A percentile compares a stretch with the other conserved stretches of the same genome.
These are phyloP conservation scores for Xylaria sp. DNA, from an alignment of 2,329 filamentous ascomycete genomes.

Conservation along the genomic window DNA sequence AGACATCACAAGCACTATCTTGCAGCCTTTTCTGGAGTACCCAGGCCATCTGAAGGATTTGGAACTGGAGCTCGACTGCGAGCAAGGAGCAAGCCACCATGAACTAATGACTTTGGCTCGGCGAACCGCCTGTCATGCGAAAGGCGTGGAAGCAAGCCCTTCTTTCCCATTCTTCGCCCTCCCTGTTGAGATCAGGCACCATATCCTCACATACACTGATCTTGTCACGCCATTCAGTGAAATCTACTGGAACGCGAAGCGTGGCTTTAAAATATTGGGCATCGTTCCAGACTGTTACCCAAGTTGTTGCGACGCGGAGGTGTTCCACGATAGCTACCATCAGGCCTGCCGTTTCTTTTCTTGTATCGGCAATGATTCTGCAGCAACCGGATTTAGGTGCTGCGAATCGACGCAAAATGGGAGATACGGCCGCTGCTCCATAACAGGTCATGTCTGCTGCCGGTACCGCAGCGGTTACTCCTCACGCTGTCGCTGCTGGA, in stretches of 20 bases:
- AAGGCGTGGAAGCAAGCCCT: background rate
- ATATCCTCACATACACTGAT: slow-evolving; percentile 3
- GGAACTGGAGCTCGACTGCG: background rate
- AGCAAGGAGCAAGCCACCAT: background rate
- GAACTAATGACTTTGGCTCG: slow-evolving; percentile 1
- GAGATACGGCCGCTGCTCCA: background rate
- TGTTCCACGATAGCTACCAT: background rate
- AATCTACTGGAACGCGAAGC: background rate
- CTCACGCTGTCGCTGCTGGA: slow-evolving; percentile 3
- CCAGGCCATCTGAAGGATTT: background rate
- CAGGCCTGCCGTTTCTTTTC: background rate
- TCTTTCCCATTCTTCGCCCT: background rate
- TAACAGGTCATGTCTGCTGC: slow-evolving; percentile 1
- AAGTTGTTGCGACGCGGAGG: background rate
- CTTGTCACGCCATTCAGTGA: slow-evolving; percentile 3
- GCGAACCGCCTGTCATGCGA: background rate
- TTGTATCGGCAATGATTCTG: background rate
- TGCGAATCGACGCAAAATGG: background rate
- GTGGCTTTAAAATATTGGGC: background rate
- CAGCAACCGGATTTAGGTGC: background rate
- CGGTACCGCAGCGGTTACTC: background rate
- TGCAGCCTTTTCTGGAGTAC: slow-evolving; percentile 1
- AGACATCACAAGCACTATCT: background rate
- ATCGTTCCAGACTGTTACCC: background rate
- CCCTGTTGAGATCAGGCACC: background rate